Evolutionary conservation across 306 rosid species (phyloP).

Genomic region (Oxytropis ochrocephala): DNA sequence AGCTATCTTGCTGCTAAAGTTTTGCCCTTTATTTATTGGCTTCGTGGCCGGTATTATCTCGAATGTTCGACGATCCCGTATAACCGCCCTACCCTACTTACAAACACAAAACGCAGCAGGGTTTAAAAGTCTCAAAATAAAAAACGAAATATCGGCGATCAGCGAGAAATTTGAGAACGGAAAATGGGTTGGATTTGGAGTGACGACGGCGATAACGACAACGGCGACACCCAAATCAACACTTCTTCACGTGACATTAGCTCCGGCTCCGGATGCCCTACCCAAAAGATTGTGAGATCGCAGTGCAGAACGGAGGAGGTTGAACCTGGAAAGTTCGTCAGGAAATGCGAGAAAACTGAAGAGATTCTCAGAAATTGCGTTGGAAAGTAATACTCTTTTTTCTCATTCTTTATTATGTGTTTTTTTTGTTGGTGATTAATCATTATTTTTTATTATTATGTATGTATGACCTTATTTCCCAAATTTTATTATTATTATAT

Average conservation of each 20-base stretch:
- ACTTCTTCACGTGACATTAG: background rate
- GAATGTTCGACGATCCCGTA: background rate
- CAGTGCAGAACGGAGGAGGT: slow-evolving; percentile 83
- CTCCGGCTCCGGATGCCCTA: slow-evolving; percentile 29
- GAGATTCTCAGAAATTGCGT: slow-evolving; percentile 62
- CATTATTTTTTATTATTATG: too few relatives aligned
- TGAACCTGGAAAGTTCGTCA: slow-evolving; percentile 68
- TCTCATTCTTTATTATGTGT: too few relatives aligned
- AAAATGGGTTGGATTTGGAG: slow-evolving; percentile 81
- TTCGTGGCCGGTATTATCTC: too few relatives aligned
- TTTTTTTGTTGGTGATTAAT: too few relatives aligned
- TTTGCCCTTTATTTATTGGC: too few relatives aligned
- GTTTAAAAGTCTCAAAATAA: background rate
- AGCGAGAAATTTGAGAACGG: background rate
- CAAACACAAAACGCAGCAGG: background rate
- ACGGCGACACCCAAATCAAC: background rate
- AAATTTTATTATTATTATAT: background rate
- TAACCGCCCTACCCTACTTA: background rate
- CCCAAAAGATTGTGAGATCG: slow-evolving; percentile 51
- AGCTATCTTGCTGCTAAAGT: background rate
- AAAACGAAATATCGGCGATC: background rate
- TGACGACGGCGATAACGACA: slow-evolving; percentile 28
- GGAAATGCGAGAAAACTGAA: slow-evolving; percentile 82
- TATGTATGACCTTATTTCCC: too few relatives aligned
- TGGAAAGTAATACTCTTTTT: slow-evolving; percentile 41